These are phyloP conservation scores for Phytophthora agathidicida DNA, from an alignment of 352 stramenopile genomes.

Conservation along the genomic window DNA sequence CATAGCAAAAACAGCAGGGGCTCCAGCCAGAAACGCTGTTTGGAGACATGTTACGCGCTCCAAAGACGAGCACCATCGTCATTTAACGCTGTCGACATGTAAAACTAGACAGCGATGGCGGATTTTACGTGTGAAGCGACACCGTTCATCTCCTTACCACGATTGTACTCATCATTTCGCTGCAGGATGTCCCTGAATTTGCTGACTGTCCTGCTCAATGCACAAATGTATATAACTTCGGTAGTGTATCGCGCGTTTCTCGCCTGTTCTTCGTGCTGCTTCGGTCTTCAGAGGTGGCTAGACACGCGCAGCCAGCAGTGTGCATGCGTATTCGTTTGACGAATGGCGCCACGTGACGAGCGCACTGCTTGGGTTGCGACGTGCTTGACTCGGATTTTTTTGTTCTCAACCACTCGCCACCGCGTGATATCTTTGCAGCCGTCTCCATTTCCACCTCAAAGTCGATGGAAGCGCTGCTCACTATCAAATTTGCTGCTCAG, in stretches of 20 bases:
- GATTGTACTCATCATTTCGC: too few relatives aligned
- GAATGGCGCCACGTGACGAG: constrained; percentile 12
- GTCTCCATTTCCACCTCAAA: neutral
- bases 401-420: constrained; percentile 25
- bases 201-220: too few relatives aligned
- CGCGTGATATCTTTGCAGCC: constrained; percentile 22
- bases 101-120: constrained; percentile 7
- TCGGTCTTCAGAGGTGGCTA: constrained; percentile 15
- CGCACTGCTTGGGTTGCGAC: constrained; percentile 24
- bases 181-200: too few relatives aligned
- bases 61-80: constrained; percentile 13
- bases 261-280: constrained; percentile 16
- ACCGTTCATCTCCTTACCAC: neutral
- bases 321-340: constrained; percentile 16
- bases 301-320: constrained; percentile 6
- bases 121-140: neutral
- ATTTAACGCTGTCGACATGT: constrained; percentile 12
- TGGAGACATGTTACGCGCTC: constrained; percentile 13
- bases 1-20: constrained; percentile 7
- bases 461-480: constrained; percentile 11
- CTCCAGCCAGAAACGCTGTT: constrained; percentile 11
- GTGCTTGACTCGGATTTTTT: constrained; percentile 21
- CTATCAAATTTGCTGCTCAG: constrained; percentile 19
- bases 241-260: constrained; percentile 22
- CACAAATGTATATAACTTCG: constrained; percentile 10